Percentiles rank a stretch among this genome's conserved stretches.
phyloP scores from a whole-genome alignment of 2,329 filamentous ascomycete genomes.

The Fusarium verrucosum region DNA sequence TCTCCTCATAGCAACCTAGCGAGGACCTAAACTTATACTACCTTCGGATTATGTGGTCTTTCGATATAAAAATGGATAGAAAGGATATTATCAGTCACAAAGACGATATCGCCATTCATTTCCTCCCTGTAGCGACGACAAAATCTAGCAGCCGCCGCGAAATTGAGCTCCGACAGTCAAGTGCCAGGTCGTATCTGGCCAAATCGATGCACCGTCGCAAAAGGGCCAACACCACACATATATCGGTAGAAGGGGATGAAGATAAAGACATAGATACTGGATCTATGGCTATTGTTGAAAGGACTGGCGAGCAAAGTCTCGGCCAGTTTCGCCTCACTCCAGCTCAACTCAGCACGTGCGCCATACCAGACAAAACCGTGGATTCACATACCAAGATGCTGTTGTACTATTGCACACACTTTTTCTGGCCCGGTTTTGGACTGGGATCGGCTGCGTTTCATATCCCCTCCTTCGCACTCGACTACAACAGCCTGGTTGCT shows the following conservation, averaged over 20 bases:
- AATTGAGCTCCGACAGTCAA: constrained; percentile 10
- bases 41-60: rapidly evolving
- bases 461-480: background rate
- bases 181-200: constrained; percentile 9
- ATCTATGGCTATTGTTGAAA: rapidly evolving
- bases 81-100: rapidly evolving
- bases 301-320: rapidly evolving
- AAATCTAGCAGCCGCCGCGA: background rate
- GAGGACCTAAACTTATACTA: rapidly evolving
- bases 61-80: rapidly evolving
- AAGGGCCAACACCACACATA: background rate
- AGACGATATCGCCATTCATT: background rate
- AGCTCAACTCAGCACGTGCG: background rate
- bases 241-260: rapidly evolving
- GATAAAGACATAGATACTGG: rapidly evolving
- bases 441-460: constrained; percentile 1
- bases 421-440: constrained; percentile 15
- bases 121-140: background rate
- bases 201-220: background rate
- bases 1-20: background rate
- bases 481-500: constrained; percentile 5
- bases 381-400: constrained; percentile 14
- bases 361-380: background rate
- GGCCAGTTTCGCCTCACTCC: background rate
- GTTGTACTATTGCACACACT: constrained; percentile 7